phyloP scores from a whole-genome alignment of 2,329 filamentous ascomycete species.

The Myriosclerotinia curreyana region DNA sequence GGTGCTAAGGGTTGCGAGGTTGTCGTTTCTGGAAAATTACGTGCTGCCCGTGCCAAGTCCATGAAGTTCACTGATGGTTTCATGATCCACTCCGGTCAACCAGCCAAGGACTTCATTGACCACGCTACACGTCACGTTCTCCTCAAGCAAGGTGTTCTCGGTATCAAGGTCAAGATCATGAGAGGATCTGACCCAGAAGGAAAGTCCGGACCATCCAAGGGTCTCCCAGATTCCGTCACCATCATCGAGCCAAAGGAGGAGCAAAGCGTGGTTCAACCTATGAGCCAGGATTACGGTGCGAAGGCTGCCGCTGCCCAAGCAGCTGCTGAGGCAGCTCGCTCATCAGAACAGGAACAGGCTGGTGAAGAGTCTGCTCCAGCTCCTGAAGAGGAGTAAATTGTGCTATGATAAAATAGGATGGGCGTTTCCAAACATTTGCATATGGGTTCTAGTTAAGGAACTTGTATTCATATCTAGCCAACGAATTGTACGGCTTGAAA shows the following conservation, averaged over 20 bases:
- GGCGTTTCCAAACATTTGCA: conserved; percentile 39
- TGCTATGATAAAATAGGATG: conserved; percentile 33
- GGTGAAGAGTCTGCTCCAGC: conserved; percentile 42
- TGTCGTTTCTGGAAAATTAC: conserved; percentile 98
- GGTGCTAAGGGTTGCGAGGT: conserved; percentile 99
- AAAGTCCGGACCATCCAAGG: conserved; percentile 97
- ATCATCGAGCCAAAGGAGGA: conserved; percentile 99
- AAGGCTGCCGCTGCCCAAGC: conserved; percentile 74
- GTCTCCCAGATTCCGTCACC: conserved; percentile 96
- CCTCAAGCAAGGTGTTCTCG: conserved; percentile 98
- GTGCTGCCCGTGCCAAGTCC: conserved; percentile 97
- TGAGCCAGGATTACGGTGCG: conserved; percentile 97
- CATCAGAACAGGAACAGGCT: conserved; percentile 53
- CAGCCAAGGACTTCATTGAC: conserved; percentile 99
- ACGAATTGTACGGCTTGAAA: conserved; percentile 34
- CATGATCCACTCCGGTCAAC: conserved; percentile 99
- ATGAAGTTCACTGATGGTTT: conserved; percentile 99
- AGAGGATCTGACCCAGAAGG: conserved; percentile 98
- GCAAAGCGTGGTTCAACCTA: conserved; percentile 88
- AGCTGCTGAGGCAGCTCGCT: conserved; percentile 58
- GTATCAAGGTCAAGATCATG: conserved; percentile 99
- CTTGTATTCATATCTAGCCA: conserved; percentile 37
- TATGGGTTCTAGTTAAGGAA: conserved; percentile 32
- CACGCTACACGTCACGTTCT: conserved; percentile 97
- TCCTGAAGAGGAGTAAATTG: conserved; percentile 42